Evolutionary conservation across 345 rosid genomes (phyloP).

Genomic region (Lepidium africanum): DNA sequence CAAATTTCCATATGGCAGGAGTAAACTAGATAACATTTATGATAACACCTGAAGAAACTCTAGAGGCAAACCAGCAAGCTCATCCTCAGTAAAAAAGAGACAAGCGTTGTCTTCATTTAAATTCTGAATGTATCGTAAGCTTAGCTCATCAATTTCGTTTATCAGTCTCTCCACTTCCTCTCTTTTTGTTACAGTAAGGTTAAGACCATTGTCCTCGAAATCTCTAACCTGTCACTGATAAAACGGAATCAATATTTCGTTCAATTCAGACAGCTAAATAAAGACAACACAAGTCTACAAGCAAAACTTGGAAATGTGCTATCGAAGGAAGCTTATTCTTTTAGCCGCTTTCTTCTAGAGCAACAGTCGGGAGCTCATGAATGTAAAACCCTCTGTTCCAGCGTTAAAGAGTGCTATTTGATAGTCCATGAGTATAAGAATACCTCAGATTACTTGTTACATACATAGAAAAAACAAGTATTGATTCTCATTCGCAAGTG

Average conservation of each 20-base stretch:
- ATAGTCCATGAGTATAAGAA: not conserved
- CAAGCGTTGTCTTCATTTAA: conserved; percentile 60
- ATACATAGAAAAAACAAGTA: not conserved
- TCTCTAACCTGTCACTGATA: conserved; percentile 95
- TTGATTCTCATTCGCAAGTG: not conserved
- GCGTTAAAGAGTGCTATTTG: not conserved
- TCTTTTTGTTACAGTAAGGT: conserved; percentile 72
- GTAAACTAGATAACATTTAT: not conserved
- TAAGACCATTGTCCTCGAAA: conserved; percentile 79
- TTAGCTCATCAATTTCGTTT: conserved; percentile 63
- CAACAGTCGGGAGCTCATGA: not conserved
- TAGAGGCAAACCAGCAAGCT: conserved; percentile 68
- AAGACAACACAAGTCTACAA: not conserved
- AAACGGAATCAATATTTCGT: conserved; percentile 38
- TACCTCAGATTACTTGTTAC: not conserved
- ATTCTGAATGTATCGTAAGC: conserved; percentile 60
- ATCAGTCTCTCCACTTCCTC: conserved; percentile 70
- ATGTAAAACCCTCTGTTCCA: not conserved
- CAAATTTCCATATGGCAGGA: not conserved
- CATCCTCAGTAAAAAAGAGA: conserved; percentile 59
- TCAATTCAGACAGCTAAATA: conserved; percentile 11
- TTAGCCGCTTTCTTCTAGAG: not conserved
- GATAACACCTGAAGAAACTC: conserved; percentile 64
- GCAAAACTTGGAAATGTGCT: not conserved
- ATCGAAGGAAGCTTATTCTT: not conserved